These are phyloP conservation scores for Zymoseptoria crescenta DNA, from an alignment of 2,329 filamentous ascomycete species.

Conservation along the genomic window DNA sequence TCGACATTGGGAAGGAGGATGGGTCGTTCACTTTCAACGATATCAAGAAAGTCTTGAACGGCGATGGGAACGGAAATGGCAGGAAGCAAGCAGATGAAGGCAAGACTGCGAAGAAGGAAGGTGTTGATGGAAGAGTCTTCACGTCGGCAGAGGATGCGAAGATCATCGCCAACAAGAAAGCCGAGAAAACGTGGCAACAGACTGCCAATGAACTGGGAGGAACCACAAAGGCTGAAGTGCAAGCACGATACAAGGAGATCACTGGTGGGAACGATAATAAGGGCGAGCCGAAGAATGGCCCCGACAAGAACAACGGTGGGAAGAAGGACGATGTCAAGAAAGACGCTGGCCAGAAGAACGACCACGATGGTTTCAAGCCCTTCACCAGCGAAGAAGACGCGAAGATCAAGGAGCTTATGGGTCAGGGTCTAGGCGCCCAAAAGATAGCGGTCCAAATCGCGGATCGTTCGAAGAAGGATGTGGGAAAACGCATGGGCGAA, in stretches of 20 bases:
- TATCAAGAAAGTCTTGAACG: conserved; percentile 8
- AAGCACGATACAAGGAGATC: conserved; percentile 5
- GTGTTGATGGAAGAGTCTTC: conserved; percentile 7
- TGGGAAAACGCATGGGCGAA: background rate
- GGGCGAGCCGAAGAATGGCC: conserved; percentile 6
- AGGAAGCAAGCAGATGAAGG: background rate
- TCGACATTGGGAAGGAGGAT: conserved; percentile 3
- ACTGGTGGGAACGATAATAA: background rate
- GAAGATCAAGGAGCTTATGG: background rate
- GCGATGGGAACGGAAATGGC: background rate
- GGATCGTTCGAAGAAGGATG: background rate
- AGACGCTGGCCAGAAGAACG: conserved; percentile 14
- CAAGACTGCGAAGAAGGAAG: conserved; percentile 1
- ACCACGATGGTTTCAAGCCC: conserved; percentile 3
- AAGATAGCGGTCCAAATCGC: background rate
- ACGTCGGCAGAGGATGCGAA: conserved; percentile 36
- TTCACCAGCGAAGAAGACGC: conserved; percentile 1
- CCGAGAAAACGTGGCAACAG: conserved; percentile 8
- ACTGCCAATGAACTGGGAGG: conserved; percentile 8
- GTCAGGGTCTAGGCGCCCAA: background rate
- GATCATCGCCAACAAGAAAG: conserved; percentile 18
- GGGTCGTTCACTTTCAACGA: conserved; percentile 3
- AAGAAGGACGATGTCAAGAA: conserved; percentile 7
- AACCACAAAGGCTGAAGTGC: conserved; percentile 4
- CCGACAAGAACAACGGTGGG: conserved; percentile 1